Base-by-base conservation (phyloP, 305 asterid genomes). In the Nicotiana rustica region DNA sequence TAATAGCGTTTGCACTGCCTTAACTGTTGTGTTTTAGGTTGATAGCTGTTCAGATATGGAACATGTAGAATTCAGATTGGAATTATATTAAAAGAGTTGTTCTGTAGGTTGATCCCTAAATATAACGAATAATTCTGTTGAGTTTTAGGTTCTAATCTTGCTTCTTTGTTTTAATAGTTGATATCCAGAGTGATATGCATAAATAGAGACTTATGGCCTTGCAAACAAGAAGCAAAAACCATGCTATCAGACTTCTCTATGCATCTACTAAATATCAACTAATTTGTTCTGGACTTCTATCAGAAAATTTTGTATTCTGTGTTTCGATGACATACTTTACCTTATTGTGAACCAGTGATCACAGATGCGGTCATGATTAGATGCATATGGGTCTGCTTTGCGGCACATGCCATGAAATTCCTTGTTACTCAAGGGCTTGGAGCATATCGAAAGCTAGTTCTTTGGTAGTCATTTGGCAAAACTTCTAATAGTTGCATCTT, bases 381-480 rank as follows among this genome's bases (percentile, higher is more conserved):
- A 88, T 94, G 97, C 89, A 83, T 93, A 84, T 87, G 88, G 71
- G 84, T 91, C 80, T 89, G 94, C 86, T 71, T 90, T 38, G 77
- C 89, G 83, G 96, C 96, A 64, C 91, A 88, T 71, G 79, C 90
- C 56, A 44, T 88, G 69, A 94, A 94, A 89, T 86, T 91, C 77
- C 76, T 90, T 65, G 88, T 86, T 84, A 75, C 83, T 86, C 88
- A 83, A 49, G 85, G 81, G 25, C 84, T 90, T 57, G 79, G 76
- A 4, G 15, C 68, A 67, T 81, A 67, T 81, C 79, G 59, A 81
- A 66, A 70, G 49, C 78, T 81, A 41, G 76, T 71, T 71, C 68
- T 52, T 49, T 65, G 76, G 77, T 75, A 71, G 35, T 84, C 70
- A 85, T 79, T 64, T 77, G 83, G 66, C 80, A 66, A 67, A 84